Evolutionary conservation across 306 rosid species (phyloP).

Genomic region (Glycyrrhiza uralensis): DNA sequence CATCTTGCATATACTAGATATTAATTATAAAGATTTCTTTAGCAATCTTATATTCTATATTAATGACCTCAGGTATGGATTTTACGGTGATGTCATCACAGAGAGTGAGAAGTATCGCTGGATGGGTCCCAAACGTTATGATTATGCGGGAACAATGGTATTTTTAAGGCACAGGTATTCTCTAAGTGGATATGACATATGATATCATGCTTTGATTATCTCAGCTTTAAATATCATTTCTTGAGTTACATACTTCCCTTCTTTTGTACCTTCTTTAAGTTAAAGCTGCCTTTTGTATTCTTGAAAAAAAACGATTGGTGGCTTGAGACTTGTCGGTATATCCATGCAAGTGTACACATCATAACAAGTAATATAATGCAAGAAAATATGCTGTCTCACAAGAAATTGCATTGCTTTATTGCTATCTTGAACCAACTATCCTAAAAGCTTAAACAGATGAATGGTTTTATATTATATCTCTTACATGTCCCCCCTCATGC

Average conservation of each 20-base stretch:
- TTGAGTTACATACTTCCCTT: neutral
- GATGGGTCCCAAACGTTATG: slow-evolving; percentile 98
- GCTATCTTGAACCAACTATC: neutral
- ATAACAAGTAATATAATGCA: too few species aligned
- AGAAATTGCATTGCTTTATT: neutral
- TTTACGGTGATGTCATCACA: slow-evolving; percentile 93
- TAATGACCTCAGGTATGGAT: slow-evolving; percentile 69
- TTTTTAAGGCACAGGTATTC: slow-evolving; percentile 77
- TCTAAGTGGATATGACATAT: neutral
- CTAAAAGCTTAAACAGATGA: too few species aligned
- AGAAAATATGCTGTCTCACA: neutral
- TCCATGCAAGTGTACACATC: too few species aligned
- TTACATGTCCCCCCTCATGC: neutral
- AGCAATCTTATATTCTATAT: slow-evolving; percentile 28
- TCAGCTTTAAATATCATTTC: neutral
- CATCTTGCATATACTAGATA: slow-evolving; percentile 16
- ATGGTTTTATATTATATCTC: too few species aligned
- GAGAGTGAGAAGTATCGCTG: slow-evolving; percentile 96
- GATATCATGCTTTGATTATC: neutral
- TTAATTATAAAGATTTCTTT: slow-evolving; percentile 15
- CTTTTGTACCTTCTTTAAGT: neutral
- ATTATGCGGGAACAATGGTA: slow-evolving; percentile 89
- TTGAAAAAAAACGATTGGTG: too few species aligned
- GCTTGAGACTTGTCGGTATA: too few species aligned
- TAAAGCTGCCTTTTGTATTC: neutral